Base-by-base conservation (phyloP, 441 rosid genomes). In the Erodium moschatum region DNA sequence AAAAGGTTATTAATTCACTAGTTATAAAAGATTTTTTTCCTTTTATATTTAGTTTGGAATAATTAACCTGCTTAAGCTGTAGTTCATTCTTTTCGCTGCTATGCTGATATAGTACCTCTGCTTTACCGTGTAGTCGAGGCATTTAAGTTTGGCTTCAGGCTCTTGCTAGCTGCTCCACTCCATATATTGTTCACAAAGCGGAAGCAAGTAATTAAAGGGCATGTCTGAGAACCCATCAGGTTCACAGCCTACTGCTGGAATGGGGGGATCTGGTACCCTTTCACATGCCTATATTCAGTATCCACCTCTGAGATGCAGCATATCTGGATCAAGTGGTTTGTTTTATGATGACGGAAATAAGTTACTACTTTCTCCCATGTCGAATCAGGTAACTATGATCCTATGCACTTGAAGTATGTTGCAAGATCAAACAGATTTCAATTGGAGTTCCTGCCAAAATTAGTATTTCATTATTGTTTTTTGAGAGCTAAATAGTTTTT, bases 331-430 rank as follows among this genome's bases (percentile, higher is more conserved):
- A 68, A 86, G 82, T 67, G 88, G 88, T 69, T 81, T 89, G 69
- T 87, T 81, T 84, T 91, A 91, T 70, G 98, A 94, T 74, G 98
- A 94, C 77, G 97, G 88, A 69, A 87, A 82, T 82, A 91, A 85
- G 83, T 72, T 87, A 74, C 80, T 89, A 15, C 77, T 89, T 42
- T 77, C 85, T 52, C 76, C 86, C 61, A 81, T 89, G 60, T 80
- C 85, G 75, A 75, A 78, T 78, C 89, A 88, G 96, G 96, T 89
- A 71, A 61, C 44, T 7, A 64, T 24, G 33, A 27, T 64, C 61
- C 31, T 68, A 64, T 40, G n/a, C 54, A 16, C 56, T 69, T 56
- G 44, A 73, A 40, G 10, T 40, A 40, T 7, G 46, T 8, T 40
- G 46, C 46, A 40, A 40, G 46, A 40, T 9, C 46, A 40, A 40